These are phyloP conservation scores for Emmonsiellopsis sp. DNA, from an alignment of 2,329 filamentous ascomycete genomes.

Conservation along the genomic window DNA sequence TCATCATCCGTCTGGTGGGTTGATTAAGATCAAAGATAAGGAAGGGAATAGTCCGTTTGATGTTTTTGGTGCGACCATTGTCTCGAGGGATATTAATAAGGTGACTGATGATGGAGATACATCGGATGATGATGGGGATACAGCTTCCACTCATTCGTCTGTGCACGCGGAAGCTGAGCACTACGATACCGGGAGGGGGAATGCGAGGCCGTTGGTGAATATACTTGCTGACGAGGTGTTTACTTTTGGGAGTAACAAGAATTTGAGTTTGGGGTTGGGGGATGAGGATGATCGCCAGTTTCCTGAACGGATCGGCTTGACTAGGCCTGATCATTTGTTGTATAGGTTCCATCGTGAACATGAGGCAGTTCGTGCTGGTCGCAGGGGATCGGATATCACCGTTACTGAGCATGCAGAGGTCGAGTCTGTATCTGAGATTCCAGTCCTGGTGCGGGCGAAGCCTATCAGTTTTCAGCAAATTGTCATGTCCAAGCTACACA, in stretches of 20 bases:
- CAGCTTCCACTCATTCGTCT: slow-evolving; percentile 23
- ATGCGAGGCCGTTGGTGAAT: slow-evolving; percentile 24
- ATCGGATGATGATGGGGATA: slow-evolving; percentile 36
- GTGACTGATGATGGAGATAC: slow-evolving; percentile 27
- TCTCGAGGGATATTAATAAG: slow-evolving; percentile 56
- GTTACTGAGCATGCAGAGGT: slow-evolving; percentile 16
- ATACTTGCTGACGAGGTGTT: slow-evolving; percentile 74
- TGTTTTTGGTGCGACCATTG: slow-evolving; percentile 79
- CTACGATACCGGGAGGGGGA: slow-evolving; percentile 15
- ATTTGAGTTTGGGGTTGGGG: slow-evolving; percentile 83
- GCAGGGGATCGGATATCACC: slow-evolving; percentile 12
- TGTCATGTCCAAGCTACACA: slow-evolving; percentile 83
- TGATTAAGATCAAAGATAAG: slow-evolving; percentile 92
- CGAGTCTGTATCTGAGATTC: slow-evolving; percentile 48
- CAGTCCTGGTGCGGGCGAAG: slow-evolving; percentile 60
- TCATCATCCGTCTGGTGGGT: slow-evolving; percentile 52
- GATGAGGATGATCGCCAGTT: slow-evolving; percentile 92
- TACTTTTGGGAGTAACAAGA: slow-evolving; percentile 94
- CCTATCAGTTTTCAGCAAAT: slow-evolving; percentile 72
- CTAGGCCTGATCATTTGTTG: slow-evolving; percentile 68
- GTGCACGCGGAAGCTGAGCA: slow-evolving; percentile 43
- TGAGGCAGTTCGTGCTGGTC: slow-evolving; percentile 32
- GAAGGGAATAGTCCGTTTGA: slow-evolving; percentile 94
- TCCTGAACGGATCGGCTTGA: slow-evolving; percentile 71
- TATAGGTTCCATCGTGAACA: slow-evolving; percentile 64